Evolutionary conservation across 1,139 yeast genomes (phyloP), one percentile per base, ranked within the genome.

Genomic region (Blastobotrys ciferrii): DNA sequence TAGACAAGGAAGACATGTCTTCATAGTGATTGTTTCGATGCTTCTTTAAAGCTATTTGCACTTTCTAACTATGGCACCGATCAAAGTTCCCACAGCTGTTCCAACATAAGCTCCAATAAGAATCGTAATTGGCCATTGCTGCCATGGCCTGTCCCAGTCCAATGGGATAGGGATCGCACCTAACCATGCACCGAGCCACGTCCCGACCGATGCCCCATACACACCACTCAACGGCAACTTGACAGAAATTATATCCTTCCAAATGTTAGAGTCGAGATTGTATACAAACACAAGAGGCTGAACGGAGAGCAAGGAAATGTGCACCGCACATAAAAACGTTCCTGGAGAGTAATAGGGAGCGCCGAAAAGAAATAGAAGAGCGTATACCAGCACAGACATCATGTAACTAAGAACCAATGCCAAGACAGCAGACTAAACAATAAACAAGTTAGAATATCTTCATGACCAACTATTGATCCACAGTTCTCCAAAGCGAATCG

Each of bases 71-170:
- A 50, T 19, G 9, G 57, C 62, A 2, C 69, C 72, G 11, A 60
- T 51, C 4, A 63, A 36, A 3, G 67, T 59, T 6, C 96, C 96
- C 3, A 77, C 57, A 23, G 81, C 73, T 2, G 82, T 78, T 14
- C 97, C 98, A 0, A 74, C 25, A 61, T 87, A 88, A 0, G 81
- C 83, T 1, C 98, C 98, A n/a, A 78, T 73, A 20, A 91, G 71
- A 45, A 91, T 76, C 1, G 98, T 91, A 50, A 88, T 78, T n/a
- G 98, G 98, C 96, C 97, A 92, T 51, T 75, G 77, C 67, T 92
- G 98, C 98, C 98, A 92, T 25, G 86, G 89, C 58, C 98, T 75
- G 65, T 92, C 98, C 98, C 98, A 92, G 66, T 92, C 98, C 51
- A 92, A 74, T 0, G 98, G 97, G 52, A 92, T 89, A 1, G 96